phyloP scores from a whole-genome alignment of 768 basidiomycete species.

The Lactarius evosmus region DNA sequence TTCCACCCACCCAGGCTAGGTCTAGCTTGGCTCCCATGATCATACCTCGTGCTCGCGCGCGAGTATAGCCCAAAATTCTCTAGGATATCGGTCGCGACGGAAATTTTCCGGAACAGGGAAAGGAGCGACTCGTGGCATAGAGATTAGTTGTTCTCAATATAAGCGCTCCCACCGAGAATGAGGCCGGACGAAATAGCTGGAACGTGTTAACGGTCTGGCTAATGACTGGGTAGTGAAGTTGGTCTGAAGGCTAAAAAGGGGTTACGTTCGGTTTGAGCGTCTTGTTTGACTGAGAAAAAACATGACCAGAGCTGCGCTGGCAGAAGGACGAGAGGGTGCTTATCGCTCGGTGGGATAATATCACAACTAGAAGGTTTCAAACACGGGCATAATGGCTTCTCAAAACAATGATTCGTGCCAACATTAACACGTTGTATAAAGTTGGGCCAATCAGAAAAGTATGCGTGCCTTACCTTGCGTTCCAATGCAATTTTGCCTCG shows the following conservation, averaged over 20 bases:
- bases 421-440: neutral
- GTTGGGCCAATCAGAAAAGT: slow-evolving; percentile 1
- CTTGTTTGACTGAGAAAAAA: neutral
- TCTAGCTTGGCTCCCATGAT: neutral
- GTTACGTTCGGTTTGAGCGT: neutral
- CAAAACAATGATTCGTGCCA: neutral
- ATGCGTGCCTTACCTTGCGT: neutral
- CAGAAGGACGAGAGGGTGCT: neutral
- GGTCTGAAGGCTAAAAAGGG: slow-evolving; percentile 4
- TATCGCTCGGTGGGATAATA: neutral
- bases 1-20: neutral
- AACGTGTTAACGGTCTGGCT: neutral
- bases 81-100: neutral
- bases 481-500: neutral
- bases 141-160: neutral
- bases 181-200: neutral
- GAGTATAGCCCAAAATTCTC: neutral
- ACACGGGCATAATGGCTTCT: neutral
- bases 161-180: neutral
- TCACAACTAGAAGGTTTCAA: neutral
- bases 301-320: neutral
- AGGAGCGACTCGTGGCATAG: neutral
- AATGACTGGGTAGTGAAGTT: neutral
- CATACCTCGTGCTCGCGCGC: neutral
- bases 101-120: neutral